Evolutionary conservation across 768 basidiomycete genomes (phyloP), one percentile per base, ranked within the genome.

Genomic region (Serendipita sp.): DNA sequence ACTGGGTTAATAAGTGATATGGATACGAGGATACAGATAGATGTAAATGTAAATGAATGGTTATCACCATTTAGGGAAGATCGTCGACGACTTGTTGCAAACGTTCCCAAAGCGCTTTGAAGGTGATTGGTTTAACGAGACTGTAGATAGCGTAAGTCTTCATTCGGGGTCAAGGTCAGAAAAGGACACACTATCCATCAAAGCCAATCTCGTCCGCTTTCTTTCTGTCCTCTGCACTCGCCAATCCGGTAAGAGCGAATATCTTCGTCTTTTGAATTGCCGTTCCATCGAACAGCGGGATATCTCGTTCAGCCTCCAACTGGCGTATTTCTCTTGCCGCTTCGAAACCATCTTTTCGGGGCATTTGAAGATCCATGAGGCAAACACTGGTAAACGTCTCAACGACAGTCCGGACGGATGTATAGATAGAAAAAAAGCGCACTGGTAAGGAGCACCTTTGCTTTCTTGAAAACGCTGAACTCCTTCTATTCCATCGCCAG

Each of bases 241-340:
- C 48, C 29, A 18, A 31, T 5, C 48, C 48, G 6, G 48, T 50
- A 8, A 50, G 5, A 18, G 48, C 48, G 48, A 18, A 50, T 50
- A 50, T n/a, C 48, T 50, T 50, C 8, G 37, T 40, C 6, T 5
- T 5, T 40, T 5, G 37, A 40, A 40, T 23, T 40, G 37, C 37
- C 37, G 13, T 40, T 40, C 13, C 37, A 6, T 5, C 37, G 37
- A 23, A 23, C 23, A 23, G 23, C 44, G 62, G 83, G 79, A 18
- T 81, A 63, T 70, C 74, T 50, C 76, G 76, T 44, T 69, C 69
- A 36, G 73, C 75, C 72, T 95, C 91, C 43, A 92, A 79, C 63
- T 80, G 76, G 27, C 92, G 86, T 65, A 97, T 94, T 70, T 87
- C 83, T 5, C 78, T 76, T 0, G 92, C 91, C 4, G 94, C 93